Base-by-base conservation (phyloP, 2,329 filamentous ascomycete genomes). In the Botrytis medusae region DNA sequence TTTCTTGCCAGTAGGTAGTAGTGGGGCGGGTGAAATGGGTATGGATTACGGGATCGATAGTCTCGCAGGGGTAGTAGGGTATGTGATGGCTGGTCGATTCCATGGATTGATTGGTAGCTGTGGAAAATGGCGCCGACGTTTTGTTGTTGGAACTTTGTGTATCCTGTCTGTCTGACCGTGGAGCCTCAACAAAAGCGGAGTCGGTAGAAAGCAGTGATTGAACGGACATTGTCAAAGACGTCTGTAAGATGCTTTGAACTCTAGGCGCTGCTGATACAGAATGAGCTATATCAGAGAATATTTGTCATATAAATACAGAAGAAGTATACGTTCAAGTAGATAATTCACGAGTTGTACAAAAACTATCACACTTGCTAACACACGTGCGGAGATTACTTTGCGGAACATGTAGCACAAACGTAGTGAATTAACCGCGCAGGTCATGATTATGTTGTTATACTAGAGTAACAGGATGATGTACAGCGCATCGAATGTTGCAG, bases 1-100 rank as follows among this genome's bases (percentile, higher is more conserved):
- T 67, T 22, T 54, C 64, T 67, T 67, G 64, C 64, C 64, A 67
- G 46, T 67, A 67, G 46, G 22, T 67, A 25, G 64, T 67, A 18
- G 64, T 67, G 12, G 64, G 44, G 32, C 64, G 32, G 34, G 64
- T 67, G 32, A n/a, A 67, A 48, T 67, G 46, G 3, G 29, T 40
- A 25, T 67, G 63, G 4, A 9, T 22, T 51, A 34, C n/a, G 2
- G 64, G 64, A 14, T 32, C 64, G 46, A 67, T 29, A 16, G 14
- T 29, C 48, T 67, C 32, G 32, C n/a, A 54, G 14, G 64, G 46
- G 16, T 54, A 67, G 32, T 54, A 54, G 32, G 64, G 46, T 14
- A 14, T n/a, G 14, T 20, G 46, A 29, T 20, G 63, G 32, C 12
- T 40, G 6, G 32, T 12, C 6, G 16, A 2, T 25, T 16, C 64